These are phyloP conservation scores for Ophiocordyceps australis DNA, from an alignment of 2,329 filamentous ascomycete genomes.

Conservation along the genomic window DNA sequence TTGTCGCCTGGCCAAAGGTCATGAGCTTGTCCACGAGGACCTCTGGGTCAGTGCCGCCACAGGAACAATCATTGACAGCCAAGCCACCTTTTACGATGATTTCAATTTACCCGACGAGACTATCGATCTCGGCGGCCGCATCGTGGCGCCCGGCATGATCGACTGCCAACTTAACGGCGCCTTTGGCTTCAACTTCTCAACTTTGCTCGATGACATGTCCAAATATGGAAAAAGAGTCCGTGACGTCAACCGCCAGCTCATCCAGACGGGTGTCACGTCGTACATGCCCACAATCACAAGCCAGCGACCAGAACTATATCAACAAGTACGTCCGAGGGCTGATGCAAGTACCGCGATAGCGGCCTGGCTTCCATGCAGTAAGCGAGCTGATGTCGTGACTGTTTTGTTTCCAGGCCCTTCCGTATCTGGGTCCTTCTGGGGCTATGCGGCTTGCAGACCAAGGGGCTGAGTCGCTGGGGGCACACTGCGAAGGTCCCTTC, in stretches of 20 bases:
- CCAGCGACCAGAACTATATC: slow-evolving; percentile 65
- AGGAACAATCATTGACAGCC: slow-evolving; percentile 64
- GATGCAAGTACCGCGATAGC: no score
- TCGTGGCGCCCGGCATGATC: slow-evolving; percentile 72
- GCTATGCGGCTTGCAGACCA: slow-evolving; percentile 36
- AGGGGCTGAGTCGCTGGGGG: slow-evolving; percentile 74
- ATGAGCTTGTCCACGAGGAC: slow-evolving; percentile 53
- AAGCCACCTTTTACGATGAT: slow-evolving; percentile 49
- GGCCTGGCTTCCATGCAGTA: no score
- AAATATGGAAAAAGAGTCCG: slow-evolving; percentile 57
- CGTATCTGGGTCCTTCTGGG: slow-evolving; percentile 59
- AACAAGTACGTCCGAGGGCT: slow-evolving; percentile 35
- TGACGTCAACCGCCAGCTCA: slow-evolving; percentile 51
- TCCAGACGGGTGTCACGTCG: slow-evolving; percentile 69
- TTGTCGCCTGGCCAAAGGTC: slow-evolving; percentile 56
- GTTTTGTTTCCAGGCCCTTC: slow-evolving; percentile 48
- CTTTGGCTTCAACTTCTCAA: slow-evolving; percentile 84
- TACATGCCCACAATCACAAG: slow-evolving; percentile 78
- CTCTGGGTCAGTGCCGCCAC: slow-evolving; percentile 75
- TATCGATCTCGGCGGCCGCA: slow-evolving; percentile 66
- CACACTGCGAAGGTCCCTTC: slow-evolving; percentile 85
- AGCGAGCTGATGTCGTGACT: no score
- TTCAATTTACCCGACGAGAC: slow-evolving; percentile 52
- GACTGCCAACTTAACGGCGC: slow-evolving; percentile 87
- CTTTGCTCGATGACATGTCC: slow-evolving; percentile 47